Percentiles rank a stretch among this genome's conserved stretches.
These are phyloP conservation scores for Coniochaeta ligniaria DNA, from an alignment of 2,329 filamentous ascomycete species.

Conservation along the genomic window DNA sequence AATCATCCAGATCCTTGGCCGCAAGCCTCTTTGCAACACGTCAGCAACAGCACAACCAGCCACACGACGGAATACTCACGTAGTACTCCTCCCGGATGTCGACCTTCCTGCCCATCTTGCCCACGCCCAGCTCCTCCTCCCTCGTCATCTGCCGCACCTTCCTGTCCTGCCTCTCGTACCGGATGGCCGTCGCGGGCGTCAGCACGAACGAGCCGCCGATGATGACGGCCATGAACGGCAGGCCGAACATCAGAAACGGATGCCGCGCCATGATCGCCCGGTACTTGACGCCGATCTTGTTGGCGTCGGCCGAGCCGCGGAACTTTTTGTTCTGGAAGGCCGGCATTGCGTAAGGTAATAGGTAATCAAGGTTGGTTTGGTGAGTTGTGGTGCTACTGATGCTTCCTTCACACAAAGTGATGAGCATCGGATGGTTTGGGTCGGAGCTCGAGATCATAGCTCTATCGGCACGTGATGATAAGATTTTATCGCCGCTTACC, in stretches of 20 bases:
- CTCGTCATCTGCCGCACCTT: conserved; percentile 79
- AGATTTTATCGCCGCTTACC: too few species aligned
- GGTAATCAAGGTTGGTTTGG: not conserved
- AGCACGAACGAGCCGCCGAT: conserved; percentile 89
- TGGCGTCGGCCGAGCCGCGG: conserved; percentile 56
- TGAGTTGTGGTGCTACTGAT: too few species aligned
- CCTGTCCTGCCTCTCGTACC: conserved; percentile 89
- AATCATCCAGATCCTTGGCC: conserved; percentile 87
- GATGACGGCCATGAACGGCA: conserved; percentile 87
- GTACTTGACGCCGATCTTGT: conserved; percentile 69
- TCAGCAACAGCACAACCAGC: not conserved
- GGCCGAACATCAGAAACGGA: conserved; percentile 87
- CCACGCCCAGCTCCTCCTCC: conserved; percentile 80
- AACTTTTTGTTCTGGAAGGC: conserved; percentile 66
- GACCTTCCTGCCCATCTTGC: conserved; percentile 62
- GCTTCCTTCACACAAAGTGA: too few species aligned
- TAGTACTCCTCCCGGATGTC: conserved; percentile 85
- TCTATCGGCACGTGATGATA: too few species aligned
- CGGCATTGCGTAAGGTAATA: conserved; percentile 34
- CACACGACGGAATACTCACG: conserved; percentile 38
- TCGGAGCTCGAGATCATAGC: too few species aligned
- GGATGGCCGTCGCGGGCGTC: conserved; percentile 85
- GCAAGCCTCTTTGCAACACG: conserved; percentile 56
- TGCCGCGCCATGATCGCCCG: conserved; percentile 66
- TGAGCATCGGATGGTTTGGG: not conserved